Conservation (phyloP, 2,329 filamentous ascomycete species). For the Iodosphaeria phyllophila region DNA sequence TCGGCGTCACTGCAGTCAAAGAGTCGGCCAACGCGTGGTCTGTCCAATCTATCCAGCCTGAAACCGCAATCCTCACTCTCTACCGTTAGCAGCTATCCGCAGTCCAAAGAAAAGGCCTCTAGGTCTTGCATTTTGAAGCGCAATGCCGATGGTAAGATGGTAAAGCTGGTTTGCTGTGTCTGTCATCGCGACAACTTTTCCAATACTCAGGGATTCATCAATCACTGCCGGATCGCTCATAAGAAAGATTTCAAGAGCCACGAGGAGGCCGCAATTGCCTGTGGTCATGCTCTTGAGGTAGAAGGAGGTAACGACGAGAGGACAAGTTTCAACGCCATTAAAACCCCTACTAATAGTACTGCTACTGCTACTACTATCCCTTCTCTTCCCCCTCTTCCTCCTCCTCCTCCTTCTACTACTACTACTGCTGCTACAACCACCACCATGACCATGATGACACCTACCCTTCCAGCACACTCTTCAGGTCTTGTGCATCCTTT, state of each 20-base stretch:
- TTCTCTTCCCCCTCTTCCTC: too few species aligned
- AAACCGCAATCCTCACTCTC: too few species aligned
- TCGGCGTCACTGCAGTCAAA: slow-evolving; percentile 44
- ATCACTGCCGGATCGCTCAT: slow-evolving; percentile 94
- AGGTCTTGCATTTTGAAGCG: slow-evolving; percentile 76
- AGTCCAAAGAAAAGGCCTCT: slow-evolving; percentile 63
- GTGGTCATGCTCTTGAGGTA: slow-evolving; percentile 64
- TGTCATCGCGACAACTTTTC: slow-evolving; percentile 84
- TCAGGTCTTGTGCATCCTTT: slow-evolving; percentile 43
- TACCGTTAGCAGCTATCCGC: slow-evolving; percentile 54
- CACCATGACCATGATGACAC: slow-evolving; percentile 5
- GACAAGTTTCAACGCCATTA: slow-evolving; percentile 11
- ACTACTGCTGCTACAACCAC: slow-evolving; percentile 2
- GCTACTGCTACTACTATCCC: slow-evolving; percentile 12
- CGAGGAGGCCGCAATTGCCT: slow-evolving; percentile 77
- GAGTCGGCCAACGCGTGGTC: slow-evolving; percentile 28
- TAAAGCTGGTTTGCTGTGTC: slow-evolving; percentile 79
- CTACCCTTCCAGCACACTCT: too few species aligned
- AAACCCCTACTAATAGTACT: slow-evolving; percentile 1
- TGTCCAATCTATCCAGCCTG: too few species aligned
- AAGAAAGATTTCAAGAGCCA: slow-evolving; percentile 88
- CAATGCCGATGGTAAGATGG: slow-evolving; percentile 57
- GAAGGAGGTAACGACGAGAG: slow-evolving; percentile 28
- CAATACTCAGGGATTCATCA: slow-evolving; percentile 97
- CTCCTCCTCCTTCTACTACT: slow-evolving; percentile 11